Base-by-base conservation (phyloP, 164 flowering plant species). In the Tetrastigma voinierianum region DNA sequence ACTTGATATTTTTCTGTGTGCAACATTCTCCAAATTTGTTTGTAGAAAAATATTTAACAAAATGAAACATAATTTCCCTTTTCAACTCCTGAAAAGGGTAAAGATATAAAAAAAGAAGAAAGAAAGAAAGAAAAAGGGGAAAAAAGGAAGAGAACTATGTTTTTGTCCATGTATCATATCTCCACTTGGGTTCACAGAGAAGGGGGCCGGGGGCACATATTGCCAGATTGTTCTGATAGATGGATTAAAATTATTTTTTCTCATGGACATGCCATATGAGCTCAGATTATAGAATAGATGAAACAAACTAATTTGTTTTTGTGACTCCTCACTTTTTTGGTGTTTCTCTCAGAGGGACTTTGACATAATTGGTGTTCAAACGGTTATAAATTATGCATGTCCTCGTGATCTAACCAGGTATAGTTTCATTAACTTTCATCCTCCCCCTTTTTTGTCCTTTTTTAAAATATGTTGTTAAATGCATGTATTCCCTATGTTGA, bases 381-480 rank as follows among this genome's bases (percentile, higher is more conserved):
- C 99, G 44, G 99, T 95, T 66, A 89, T 95, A 64, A 95, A 92
- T 63, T 95, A 81, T 74, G 89, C 90, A 52, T 95, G 99, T 72
- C 99, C 99, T 49, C 94, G 97, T 56, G 91, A 90, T 61, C 82
- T 95, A 65, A 90, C 89, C 1, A 89, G 94, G 98, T 89, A 75
- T 51, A 45, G n/a, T n/a, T 48, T 16, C 10, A 61, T 46, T 45
- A 7, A 18, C 9, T 3, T 45, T 17, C n/a, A n/a, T n/a, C n/a
- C n/a, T 43, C 44, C 18, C 44, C 2, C 17, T 62, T 49, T 40
- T 18, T 17, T 1, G 2, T 52, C 10, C 56, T 10, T n/a, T 52
- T 52, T n/a, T 52, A 10, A 4, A 15, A 17, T 19, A 7, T 17
- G 12, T 25, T 25, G 40, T 7, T 25, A 25, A 25, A 25, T 43